Conservation (phyloP, 345 rosid species). For the Eucalyptus lansdowneana region DNA sequence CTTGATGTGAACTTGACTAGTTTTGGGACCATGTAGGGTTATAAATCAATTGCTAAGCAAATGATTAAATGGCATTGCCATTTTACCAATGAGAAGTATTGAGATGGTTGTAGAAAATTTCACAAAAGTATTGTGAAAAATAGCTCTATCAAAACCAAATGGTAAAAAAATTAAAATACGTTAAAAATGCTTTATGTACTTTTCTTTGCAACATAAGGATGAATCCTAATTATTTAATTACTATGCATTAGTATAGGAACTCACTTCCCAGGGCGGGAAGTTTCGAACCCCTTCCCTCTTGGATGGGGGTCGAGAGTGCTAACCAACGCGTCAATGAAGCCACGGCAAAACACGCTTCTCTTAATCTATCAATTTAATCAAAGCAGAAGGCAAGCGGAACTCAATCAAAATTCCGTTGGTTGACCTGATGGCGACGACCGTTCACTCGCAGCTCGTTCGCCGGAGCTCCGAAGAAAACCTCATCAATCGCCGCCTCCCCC, state of each 20-base stretch:
- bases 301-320: accelerated
- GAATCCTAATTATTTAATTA: not conserved
- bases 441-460: not conserved
- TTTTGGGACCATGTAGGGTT: not conserved
- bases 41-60: not conserved
- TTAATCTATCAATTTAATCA: not conserved
- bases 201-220: not conserved
- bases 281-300: accelerated
- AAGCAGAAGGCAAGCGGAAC: not conserved
- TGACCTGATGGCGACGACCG: not conserved
- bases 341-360: too few relatives aligned
- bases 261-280: too few relatives aligned
- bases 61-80: not conserved
- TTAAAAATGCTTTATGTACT: not conserved
- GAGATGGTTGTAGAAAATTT: not conserved
- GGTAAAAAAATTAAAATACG: not conserved
- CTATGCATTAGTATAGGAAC: not conserved
- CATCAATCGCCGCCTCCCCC: not conserved
- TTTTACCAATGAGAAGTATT: too few relatives aligned
- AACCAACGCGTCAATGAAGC: too few relatives aligned
- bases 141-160: too few relatives aligned
- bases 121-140: not conserved
- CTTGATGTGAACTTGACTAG: not conserved
- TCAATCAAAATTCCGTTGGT: not conserved
- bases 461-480: not conserved